Base-by-base conservation (phyloP, 768 basidiomycete species). In the Rhodotorula babjevae region DNA sequence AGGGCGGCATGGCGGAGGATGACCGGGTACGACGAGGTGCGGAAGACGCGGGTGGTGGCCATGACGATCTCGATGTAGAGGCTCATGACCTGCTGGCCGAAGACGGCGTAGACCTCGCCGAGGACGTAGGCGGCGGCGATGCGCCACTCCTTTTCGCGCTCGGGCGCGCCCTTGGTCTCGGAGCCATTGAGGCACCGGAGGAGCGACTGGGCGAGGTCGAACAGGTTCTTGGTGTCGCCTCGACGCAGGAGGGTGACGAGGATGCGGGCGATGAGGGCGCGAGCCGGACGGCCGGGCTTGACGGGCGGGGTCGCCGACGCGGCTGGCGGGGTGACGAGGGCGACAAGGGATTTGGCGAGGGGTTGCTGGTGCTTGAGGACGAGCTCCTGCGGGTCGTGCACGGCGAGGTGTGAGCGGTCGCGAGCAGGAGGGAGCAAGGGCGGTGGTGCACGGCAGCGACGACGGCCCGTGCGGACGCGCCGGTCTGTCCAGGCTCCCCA, bases 1-100 rank as follows among this genome's bases (percentile, higher is more conserved):
- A 97, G 80, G 2, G 92, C 90, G 71, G 94, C 87, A 79, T 87
- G 91, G 12, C 94, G 87, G 40, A 96, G 85, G 31, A 94, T 84
- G 63, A 92, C 86, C 12, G 89, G 86, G 92, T 95, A 73, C n/a
- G 91, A 92, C 16, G 88, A 87, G 72, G 86, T 78, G 67, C 81
- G 89, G 76, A 86, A 85, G 0, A 88, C 86, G 79, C 88, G 92
- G 56, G 91, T 80, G 0, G 88, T 84, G 0, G 87, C 83, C 3
- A 84, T 82, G 29, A 87, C 82, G 47, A 94, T 90, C 79, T 98
- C 95, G 42, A 88, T 85, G 87, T 94, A 89, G 76, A 93, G 90
- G 0, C 93, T 96, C 93, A 97, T 95, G 79, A 93, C 88, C 92
- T 96, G 91, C 10, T 88, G 84, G 10, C 95, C 95, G 79, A 89